Base-by-base conservation (phyloP, 805 yeast genomes). In the Naumovozyma baii region DNA sequence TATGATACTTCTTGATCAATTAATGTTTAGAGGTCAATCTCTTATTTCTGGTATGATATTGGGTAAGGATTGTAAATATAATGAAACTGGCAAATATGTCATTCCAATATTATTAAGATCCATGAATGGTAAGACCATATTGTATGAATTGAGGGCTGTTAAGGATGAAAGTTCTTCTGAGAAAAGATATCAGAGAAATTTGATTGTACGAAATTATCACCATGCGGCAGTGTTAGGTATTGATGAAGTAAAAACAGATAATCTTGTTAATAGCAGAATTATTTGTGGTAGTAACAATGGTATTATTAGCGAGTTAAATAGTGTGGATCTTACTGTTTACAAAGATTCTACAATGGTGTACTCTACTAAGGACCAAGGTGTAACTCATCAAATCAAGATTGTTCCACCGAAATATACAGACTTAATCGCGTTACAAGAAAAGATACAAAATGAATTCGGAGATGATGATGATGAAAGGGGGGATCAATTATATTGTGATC, bases 251-350 rank as follows among this genome's bases (percentile, higher is more conserved):
- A 49, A 45, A 34, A 36, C 38, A 14, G 33, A 20, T 4, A 39
- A 30, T 9, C 39, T 39, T 16, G 42, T 41, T 2, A 33, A 41
- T 22, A 48, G 46, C 28, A 38, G 54, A 29, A 35, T 52, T 10
- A 35, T 52, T 8, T 45, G 45, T 12, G 56, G 49, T 4, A 45
- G 49, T 32, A 41, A 46, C 2, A 47, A 42, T 22, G 59, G 61
- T 20, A 36, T 31, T 5, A 26, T 55, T 16, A 44, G 42, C 18
- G 49, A 48, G 32, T 29, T 55, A 15, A 48, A 46, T 31, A 40
- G 54, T 1, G 34, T 53, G 31, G 54, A 51, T 33, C 32, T 55
- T 25, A 38, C 47, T 7, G 30, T 44, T 3, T 50, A 47, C 36
- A 38, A 35, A 16, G 50, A 47, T 20, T 29, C 40, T 14, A 39